These are phyloP conservation scores for Pterocarpus santalinus DNA, from an alignment of 306 rosid species.

Conservation along the genomic window DNA sequence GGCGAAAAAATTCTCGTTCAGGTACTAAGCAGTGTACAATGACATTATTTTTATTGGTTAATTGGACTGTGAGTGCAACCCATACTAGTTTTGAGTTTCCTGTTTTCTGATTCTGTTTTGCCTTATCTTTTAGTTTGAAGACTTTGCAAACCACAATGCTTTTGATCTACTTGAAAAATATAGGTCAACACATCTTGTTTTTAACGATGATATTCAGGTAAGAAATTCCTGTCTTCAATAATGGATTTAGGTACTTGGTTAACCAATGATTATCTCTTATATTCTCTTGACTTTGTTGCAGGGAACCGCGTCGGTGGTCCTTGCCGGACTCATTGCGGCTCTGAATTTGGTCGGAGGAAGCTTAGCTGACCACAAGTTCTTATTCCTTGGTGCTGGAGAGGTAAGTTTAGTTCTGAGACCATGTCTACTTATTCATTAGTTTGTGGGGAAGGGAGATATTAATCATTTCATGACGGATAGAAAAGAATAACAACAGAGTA, in stretches of 20 bases:
- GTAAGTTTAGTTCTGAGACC: slow-evolving; percentile 48
- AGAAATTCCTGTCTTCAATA: slow-evolving; percentile 22
- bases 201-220: slow-evolving; percentile 97
- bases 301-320: slow-evolving; percentile 99
- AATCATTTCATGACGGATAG: slow-evolving; percentile 7
- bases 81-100: slow-evolving; percentile 22
- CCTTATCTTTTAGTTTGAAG: slow-evolving; percentile 78
- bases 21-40: slow-evolving; percentile 57
- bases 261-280: slow-evolving; percentile 20
- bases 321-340: slow-evolving; percentile 87
- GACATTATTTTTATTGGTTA: slow-evolving; percentile 37
- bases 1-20: slow-evolving; percentile 94
- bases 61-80: not conserved
- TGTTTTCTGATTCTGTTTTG: slow-evolving; percentile 43
- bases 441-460: slow-evolving; percentile 21
- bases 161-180: slow-evolving; percentile 89
- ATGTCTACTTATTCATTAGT: slow-evolving; percentile 19
- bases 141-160: slow-evolving; percentile 99
- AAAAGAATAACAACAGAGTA: not conserved
- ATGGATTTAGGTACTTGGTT: slow-evolving; percentile 6
- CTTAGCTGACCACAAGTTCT: slow-evolving; percentile 79
- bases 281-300: slow-evolving; percentile 48
- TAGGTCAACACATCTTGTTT: slow-evolving; percentile 92
- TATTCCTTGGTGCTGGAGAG: slow-evolving; percentile 99
- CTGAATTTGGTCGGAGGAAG: slow-evolving; percentile 75